phyloP scores from a whole-genome alignment of 1,139 yeast species.

The Geotrichum aggregatum region DNA sequence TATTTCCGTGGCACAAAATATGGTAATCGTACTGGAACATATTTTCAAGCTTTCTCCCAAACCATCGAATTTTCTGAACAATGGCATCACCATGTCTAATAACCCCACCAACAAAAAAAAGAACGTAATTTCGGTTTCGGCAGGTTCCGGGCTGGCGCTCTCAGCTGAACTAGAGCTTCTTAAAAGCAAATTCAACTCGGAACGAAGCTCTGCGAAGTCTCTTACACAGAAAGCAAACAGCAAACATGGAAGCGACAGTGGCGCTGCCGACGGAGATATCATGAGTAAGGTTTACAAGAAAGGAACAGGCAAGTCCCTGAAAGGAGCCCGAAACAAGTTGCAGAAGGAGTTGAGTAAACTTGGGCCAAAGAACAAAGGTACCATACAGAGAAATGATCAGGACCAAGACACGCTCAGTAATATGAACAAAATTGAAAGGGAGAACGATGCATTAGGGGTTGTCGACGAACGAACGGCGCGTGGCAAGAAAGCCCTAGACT shows the following conservation, averaged over 20 bases:
- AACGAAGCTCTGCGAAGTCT: conserved; percentile 4
- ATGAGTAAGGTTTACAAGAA: conserved; percentile 8
- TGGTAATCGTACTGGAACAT: no score
- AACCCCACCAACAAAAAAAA: conserved; percentile 2
- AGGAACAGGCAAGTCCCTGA: conserved; percentile 1
- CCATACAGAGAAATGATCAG: neutral
- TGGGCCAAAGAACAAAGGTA: conserved; percentile 1
- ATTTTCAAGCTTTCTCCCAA: no score
- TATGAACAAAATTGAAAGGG: neutral
- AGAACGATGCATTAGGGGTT: neutral
- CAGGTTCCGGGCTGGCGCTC: conserved; percentile 27
- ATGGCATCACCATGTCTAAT: neutral
- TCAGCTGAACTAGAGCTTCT: conserved; percentile 29
- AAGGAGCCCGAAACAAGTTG: conserved; percentile 21
- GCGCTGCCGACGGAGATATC: conserved; percentile 23
- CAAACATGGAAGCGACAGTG: conserved; percentile 22
- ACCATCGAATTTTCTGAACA: no score
- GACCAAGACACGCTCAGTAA: neutral
- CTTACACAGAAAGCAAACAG: no score
- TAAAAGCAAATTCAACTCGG: conserved; percentile 23
- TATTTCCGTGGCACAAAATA: neutral
- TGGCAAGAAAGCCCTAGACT: conserved; percentile 10
- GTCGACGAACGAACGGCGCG: conserved; percentile 11
- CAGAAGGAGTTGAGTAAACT: conserved; percentile 15
- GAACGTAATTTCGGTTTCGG: conserved; percentile 22